Conservation (phyloP, 1,139 yeast genomes). For the Blastobotrys buckinghamii region DNA sequence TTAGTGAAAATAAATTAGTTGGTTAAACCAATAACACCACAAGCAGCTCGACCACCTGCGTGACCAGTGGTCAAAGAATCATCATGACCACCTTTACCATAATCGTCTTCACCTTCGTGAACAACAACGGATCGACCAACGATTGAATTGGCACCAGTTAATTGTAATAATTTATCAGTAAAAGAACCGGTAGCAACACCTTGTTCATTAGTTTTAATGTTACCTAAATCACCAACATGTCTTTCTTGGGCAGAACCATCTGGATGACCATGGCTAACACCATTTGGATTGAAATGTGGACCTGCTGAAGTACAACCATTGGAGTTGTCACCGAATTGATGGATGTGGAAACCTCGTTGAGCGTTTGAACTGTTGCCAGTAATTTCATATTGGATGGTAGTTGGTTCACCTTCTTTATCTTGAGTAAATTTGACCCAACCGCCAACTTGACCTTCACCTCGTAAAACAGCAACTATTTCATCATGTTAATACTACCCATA, state of each 20-base stretch:
- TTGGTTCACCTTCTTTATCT: constrained; percentile 67
- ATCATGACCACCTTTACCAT: constrained; percentile 92
- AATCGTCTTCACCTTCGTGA: constrained; percentile 92
- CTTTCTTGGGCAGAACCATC: constrained; percentile 70
- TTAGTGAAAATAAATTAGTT: background rate
- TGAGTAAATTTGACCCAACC: constrained; percentile 89
- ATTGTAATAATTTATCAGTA: constrained; percentile 69
- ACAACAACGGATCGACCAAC: constrained; percentile 95
- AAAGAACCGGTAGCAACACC: constrained; percentile 90
- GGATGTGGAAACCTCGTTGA: constrained; percentile 94
- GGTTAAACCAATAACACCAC: constrained; percentile 86
- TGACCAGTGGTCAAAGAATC: constrained; percentile 97
- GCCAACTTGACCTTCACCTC: constrained; percentile 79
- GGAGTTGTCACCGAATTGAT: constrained; percentile 97
- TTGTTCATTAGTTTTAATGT: constrained; percentile 73
- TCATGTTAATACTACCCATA: background rate
- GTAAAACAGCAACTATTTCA: constrained; percentile 95
- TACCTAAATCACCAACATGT: constrained; percentile 98
- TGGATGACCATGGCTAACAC: constrained; percentile 92
- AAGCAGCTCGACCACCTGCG: constrained; percentile 98
- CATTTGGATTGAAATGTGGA: constrained; percentile 95
- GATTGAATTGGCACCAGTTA: constrained; percentile 79
- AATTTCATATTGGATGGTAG: constrained; percentile 82
- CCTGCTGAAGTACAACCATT: constrained; percentile 99
- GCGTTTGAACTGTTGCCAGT: constrained; percentile 84